These are phyloP conservation scores for Dothidotthia symphoricarpi DNA, from an alignment of 2,329 filamentous ascomycete species.

Conservation along the genomic window DNA sequence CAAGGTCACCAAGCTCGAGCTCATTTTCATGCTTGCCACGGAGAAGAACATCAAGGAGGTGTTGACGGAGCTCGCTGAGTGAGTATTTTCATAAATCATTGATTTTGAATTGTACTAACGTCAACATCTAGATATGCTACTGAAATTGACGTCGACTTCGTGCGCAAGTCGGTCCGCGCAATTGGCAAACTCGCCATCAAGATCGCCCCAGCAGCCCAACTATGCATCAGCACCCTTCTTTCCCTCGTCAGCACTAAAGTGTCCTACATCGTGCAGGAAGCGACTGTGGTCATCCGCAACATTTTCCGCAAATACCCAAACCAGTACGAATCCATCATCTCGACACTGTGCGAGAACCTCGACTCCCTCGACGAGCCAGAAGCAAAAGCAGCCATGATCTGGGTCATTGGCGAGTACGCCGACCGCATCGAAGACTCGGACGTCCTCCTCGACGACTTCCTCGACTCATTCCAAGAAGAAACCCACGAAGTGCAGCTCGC, in stretches of 20 bases:
- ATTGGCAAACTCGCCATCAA: constrained; percentile 99
- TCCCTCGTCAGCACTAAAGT: constrained; percentile 97
- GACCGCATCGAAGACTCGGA: constrained; percentile 97
- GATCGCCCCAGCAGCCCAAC: constrained; percentile 87
- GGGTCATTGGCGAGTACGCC: constrained; percentile 98
- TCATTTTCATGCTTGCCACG: constrained; percentile 98
- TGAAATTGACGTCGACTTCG: constrained; percentile 98
- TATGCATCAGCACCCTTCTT: constrained; percentile 89
- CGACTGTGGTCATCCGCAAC: constrained; percentile 96
- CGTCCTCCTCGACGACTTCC: constrained; percentile 86
- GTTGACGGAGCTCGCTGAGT: constrained; percentile 88
- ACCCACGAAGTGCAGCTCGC: constrained; percentile 94
- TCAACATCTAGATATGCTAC: constrained; percentile 68
- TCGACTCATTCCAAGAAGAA: constrained; percentile 92
- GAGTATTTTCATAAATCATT: constrained; percentile 24
- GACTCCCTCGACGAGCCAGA: constrained; percentile 97
- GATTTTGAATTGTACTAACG: neutral
- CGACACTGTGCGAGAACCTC: constrained; percentile 90
- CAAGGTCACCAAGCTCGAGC: constrained; percentile 96
- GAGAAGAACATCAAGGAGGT: constrained; percentile 96
- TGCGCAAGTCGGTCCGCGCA: constrained; percentile 92
- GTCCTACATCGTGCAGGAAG: constrained; percentile 97
- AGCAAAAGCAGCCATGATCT: constrained; percentile 97
- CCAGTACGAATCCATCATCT: constrained; percentile 97
- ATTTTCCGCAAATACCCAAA: constrained; percentile 99